phyloP scores from a whole-genome alignment of 208 protist genomes.

The Acanthamoeba lenticulata region DNA sequence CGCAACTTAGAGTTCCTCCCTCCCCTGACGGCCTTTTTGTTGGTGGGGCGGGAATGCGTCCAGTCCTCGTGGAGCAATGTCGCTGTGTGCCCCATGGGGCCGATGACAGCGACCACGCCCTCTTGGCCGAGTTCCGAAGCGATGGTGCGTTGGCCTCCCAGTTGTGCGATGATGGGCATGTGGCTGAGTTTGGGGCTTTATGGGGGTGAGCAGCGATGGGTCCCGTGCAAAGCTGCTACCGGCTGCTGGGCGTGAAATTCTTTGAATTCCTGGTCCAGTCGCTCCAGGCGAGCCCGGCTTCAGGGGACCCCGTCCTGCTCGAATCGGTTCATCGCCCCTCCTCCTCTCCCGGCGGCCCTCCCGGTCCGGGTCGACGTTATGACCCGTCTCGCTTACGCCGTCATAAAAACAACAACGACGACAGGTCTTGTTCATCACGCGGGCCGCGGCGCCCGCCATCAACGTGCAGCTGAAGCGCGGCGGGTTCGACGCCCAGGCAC shows the following conservation, averaged over 20 bases:
- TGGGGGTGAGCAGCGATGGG: conserved; percentile 22
- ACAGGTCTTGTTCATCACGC: neutral
- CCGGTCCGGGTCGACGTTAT: neutral
- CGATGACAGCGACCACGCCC: neutral
- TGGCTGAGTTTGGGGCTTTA: too few species aligned
- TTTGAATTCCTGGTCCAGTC: conserved; percentile 9
- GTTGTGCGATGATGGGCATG: too few species aligned
- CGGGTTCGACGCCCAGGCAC: neutral
- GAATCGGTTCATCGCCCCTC: neutral
- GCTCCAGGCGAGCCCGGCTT: neutral
- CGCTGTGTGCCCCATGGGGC: neutral
- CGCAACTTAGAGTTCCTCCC: neutral
- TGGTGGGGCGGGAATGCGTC: neutral
- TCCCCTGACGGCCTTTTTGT: neutral
- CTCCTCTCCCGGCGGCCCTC: too few species aligned
- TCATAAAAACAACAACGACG: too few species aligned
- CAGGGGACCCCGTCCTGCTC: neutral
- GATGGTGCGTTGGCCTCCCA: neutral
- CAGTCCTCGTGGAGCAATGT: neutral
- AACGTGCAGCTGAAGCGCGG: neutral
- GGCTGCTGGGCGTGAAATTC: neutral
- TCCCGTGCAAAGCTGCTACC: conserved; percentile 6
- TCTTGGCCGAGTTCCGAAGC: neutral
- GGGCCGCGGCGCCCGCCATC: neutral
- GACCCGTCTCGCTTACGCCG: neutral